phyloP scores from a whole-genome alignment of 305 asterid genomes.

The Fraxinus albicans region DNA sequence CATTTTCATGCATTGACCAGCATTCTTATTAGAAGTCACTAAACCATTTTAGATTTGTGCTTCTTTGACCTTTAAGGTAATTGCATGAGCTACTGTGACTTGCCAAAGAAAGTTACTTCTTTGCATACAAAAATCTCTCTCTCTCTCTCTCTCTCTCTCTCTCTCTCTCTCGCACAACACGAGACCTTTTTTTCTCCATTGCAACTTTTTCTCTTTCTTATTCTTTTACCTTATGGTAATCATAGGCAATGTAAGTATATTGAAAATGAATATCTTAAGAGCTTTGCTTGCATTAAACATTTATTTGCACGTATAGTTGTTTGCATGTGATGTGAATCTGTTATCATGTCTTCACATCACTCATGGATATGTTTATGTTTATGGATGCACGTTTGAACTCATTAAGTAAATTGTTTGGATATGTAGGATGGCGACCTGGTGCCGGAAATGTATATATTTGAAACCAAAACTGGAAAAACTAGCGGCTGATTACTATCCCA shows the following conservation, averaged over 20 bases:
- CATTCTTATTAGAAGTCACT: background rate
- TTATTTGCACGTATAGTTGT: background rate
- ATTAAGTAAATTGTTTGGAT: slow-evolving; percentile 39
- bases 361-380: slow-evolving; percentile 15
- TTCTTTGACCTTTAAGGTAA: background rate
- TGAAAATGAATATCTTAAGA: slow-evolving; percentile 8
- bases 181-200: background rate
- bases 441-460: slow-evolving; percentile 91
- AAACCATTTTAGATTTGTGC: background rate
- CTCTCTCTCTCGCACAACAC: background rate
- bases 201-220: background rate
- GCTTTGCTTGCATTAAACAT: background rate
- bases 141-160: background rate
- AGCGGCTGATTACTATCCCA: slow-evolving; percentile 84
- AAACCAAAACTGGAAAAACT: slow-evolving; percentile 86
- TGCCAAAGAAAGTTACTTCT: background rate
- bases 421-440: slow-evolving; percentile 93
- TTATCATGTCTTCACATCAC: slow-evolving; percentile 6
- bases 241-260: background rate
- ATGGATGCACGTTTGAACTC: slow-evolving; percentile 26
- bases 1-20: background rate
- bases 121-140: background rate
- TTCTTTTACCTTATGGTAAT: background rate
- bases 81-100: background rate
- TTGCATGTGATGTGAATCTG: slow-evolving; percentile 3